Conservation (phyloP, 805 yeast genomes). For the Debaryomyces prosopidis region DNA sequence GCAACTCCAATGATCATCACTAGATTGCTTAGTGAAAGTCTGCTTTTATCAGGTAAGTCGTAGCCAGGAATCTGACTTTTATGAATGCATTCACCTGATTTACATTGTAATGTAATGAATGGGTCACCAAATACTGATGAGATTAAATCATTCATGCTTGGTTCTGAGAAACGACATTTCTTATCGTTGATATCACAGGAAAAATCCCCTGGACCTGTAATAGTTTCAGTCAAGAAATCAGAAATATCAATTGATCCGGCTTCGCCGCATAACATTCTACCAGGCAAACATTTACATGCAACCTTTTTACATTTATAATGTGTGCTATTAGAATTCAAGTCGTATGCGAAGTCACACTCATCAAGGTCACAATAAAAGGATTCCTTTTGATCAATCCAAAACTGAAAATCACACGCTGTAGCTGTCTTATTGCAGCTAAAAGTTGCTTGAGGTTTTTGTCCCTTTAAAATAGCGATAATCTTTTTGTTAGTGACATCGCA, state of each 20-base stretch:
- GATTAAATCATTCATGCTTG: slow-evolving; percentile 92
- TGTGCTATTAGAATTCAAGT: slow-evolving; percentile 62
- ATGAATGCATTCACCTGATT: slow-evolving; percentile 89
- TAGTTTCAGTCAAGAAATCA: slow-evolving; percentile 87
- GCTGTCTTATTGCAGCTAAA: slow-evolving; percentile 78
- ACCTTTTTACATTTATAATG: slow-evolving; percentile 76
- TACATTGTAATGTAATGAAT: slow-evolving; percentile 75
- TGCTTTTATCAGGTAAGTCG: slow-evolving; percentile 57
- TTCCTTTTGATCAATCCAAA: slow-evolving; percentile 91
- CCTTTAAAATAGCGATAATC: slow-evolving; percentile 75
- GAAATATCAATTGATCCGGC: slow-evolving; percentile 92
- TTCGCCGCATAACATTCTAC: slow-evolving; percentile 89
- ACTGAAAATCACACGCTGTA: slow-evolving; percentile 80
- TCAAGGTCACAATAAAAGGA: slow-evolving; percentile 85
- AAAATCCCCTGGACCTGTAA: slow-evolving; percentile 91
- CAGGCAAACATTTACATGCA: slow-evolving; percentile 89
- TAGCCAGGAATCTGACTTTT: slow-evolving; percentile 93
- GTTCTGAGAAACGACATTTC: slow-evolving; percentile 83
- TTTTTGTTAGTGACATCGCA: slow-evolving; percentile 93
- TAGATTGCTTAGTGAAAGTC: slow-evolving; percentile 47
- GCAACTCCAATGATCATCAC: slow-evolving; percentile 46
- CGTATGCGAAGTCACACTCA: slow-evolving; percentile 70
- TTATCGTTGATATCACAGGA: slow-evolving; percentile 66
- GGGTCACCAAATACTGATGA: slow-evolving; percentile 94
- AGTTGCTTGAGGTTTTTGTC: slow-evolving; percentile 86